Conservation (phyloP, 2,329 filamentous ascomycete genomes). For the Pseudogymnoascus sp. region DNA sequence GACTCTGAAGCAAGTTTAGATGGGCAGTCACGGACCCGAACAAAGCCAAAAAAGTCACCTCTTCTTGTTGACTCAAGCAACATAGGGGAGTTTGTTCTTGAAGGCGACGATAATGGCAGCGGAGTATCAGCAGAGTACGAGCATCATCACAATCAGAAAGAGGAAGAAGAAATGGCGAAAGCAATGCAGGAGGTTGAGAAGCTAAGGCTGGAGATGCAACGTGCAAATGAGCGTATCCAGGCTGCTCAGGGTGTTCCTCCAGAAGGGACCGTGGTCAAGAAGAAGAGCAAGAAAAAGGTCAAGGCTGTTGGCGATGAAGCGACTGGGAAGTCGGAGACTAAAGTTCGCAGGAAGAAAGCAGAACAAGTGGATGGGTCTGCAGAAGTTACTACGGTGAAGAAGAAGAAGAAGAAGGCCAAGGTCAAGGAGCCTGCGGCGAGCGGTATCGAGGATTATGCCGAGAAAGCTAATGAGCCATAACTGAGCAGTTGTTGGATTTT, state of each 20-base stretch:
- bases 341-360: slow-evolving; percentile 9
- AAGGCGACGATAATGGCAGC: slow-evolving; percentile 35
- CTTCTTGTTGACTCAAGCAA: slow-evolving; percentile 83
- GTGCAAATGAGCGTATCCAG: slow-evolving; percentile 66
- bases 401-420: slow-evolving; percentile 21
- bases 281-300: slow-evolving; percentile 53
- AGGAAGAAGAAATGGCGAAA: slow-evolving; percentile 81
- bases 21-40: slow-evolving; percentile 39
- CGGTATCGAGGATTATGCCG: slow-evolving; percentile 19
- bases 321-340: slow-evolving; percentile 17
- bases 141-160: slow-evolving; percentile 48
- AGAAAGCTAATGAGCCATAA: slow-evolving; percentile 14
- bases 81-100: slow-evolving; percentile 63
- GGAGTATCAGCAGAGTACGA: slow-evolving; percentile 48
- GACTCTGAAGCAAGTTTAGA: slow-evolving; percentile 47
- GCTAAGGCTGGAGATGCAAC: slow-evolving; percentile 80
- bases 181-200: slow-evolving; percentile 86
- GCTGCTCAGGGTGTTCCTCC: slow-evolving; percentile 58
- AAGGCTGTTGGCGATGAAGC: slow-evolving; percentile 26
- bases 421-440: slow-evolving; percentile 22
- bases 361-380: slow-evolving; percentile 6
- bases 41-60: slow-evolving; percentile 51
- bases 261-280: slow-evolving; percentile 55
- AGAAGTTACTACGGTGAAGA: slow-evolving; percentile 16
- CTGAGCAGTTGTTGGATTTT: neutral